Evolutionary conservation across 2,329 filamentous ascomycete species (phyloP), one percentile per base, ranked within the genome.

Genomic region (Ascosphaera apis): DNA sequence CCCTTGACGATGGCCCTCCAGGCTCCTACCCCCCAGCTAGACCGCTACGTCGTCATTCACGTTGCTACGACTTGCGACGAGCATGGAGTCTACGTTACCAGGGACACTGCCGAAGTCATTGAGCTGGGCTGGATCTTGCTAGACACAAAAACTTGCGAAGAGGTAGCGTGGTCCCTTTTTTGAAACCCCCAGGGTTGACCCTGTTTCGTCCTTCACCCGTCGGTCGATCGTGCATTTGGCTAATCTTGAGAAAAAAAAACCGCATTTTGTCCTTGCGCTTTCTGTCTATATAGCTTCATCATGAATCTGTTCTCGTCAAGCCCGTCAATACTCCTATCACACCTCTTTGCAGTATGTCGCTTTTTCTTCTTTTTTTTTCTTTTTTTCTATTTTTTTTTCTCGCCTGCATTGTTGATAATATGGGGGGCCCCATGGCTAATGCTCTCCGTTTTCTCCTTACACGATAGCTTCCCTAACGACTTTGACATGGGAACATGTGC

Each of bases 31-130:
- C 67, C 74, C 47, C 77, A 77, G 61, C 71, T 92, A 60, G 88
- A 98, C 63, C 80, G 86, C 57, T 98, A 92, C 61, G 78, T 93
- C 45, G 81, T 98, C 52, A 92, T 95, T 56, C 88, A 98, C 60
- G 86, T 95, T 52, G 88, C 88, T 44, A 98, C 88, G 25, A 98
- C 88, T 47, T 98, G 88, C 61, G 88, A 98, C 58, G 88, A 98
- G 58, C 88, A 98, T 61, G 88, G 88, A 43, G 88, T 98, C 45
- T 98, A 98, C 58, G 88, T 98, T 40, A 98, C 88, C 41, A 95
- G 95, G 62, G 88, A 98, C 61, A 95, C 88, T 40, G 88, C 88
- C 42, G 88, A 98, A 64, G 88, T 98, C 46, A 98, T 98, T 58
- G 88, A 98, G 69, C 69, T 98, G 53, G 88, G 86, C 44, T 98